Conservation (phyloP, 2,329 filamentous ascomycete species). For the Massarina eburnea region DNA sequence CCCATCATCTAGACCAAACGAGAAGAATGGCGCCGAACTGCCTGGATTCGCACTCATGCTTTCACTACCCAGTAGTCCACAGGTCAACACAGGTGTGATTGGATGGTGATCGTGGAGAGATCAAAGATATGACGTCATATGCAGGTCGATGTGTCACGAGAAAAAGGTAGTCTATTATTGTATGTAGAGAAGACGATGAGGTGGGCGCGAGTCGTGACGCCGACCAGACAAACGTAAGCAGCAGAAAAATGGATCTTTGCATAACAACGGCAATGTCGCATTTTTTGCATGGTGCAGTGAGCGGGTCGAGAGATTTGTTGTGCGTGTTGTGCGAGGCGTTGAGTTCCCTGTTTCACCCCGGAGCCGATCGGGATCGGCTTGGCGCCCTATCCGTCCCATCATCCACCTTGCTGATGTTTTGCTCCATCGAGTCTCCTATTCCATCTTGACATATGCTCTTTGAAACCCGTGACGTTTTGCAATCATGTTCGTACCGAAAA, state of each 20-base stretch:
- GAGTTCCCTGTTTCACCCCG: constrained; percentile 35
- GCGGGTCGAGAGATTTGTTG: background rate
- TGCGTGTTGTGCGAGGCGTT: background rate
- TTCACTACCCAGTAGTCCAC: background rate
- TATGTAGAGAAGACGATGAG: too few species aligned
- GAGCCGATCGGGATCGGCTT: constrained; percentile 36
- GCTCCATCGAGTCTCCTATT: constrained; percentile 4
- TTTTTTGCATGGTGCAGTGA: constrained; percentile 3
- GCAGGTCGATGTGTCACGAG: too few species aligned
- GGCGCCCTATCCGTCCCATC: constrained; percentile 15
- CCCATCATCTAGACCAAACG: constrained; percentile 36
- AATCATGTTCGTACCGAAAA: constrained; percentile 4
- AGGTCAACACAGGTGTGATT: too few species aligned
- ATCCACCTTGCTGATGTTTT: constrained; percentile 7
- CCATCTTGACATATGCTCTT: background rate
- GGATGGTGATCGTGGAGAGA: too few species aligned
- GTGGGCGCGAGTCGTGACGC: background rate
- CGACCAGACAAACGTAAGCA: background rate
- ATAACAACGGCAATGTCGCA: background rate
- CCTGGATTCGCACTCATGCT: background rate
- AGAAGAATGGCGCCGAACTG: constrained; percentile 29
- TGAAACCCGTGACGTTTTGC: too few species aligned
- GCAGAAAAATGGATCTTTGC: background rate
- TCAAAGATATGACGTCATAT: too few species aligned
- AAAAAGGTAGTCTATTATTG: too few species aligned